Conservation (phyloP, 768 basidiomycete genomes). For the Suillus luteus region DNA sequence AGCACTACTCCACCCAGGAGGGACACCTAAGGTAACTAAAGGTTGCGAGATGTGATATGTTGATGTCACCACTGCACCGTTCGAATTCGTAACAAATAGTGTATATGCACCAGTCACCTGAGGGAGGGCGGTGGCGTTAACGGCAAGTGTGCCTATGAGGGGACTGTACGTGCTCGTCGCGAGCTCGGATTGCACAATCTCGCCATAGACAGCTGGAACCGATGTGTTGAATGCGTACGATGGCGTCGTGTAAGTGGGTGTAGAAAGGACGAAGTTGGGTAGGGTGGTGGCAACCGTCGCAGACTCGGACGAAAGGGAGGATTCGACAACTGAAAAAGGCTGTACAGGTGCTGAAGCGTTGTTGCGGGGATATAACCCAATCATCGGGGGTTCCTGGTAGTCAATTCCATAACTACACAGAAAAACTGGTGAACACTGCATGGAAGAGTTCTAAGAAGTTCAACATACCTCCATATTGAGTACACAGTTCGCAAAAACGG, state of each 20-base stretch:
- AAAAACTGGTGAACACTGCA: slow-evolving; percentile 11
- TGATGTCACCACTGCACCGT: slow-evolving; percentile 55
- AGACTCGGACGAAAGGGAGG: slow-evolving; percentile 61
- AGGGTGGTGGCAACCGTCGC: slow-evolving; percentile 68
- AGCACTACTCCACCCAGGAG: slow-evolving; percentile 55
- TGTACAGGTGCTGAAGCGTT: slow-evolving; percentile 47
- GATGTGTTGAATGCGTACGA: slow-evolving; percentile 72
- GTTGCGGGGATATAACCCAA: slow-evolving; percentile 69
- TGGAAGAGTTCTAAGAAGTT: neutral
- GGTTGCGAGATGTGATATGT: slow-evolving; percentile 49
- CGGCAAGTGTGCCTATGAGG: slow-evolving; percentile 45
- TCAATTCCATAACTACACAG: slow-evolving; percentile 69
- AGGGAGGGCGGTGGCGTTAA: slow-evolving; percentile 59
- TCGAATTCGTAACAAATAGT: slow-evolving; percentile 54
- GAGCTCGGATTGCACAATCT: slow-evolving; percentile 60
- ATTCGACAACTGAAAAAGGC: slow-evolving; percentile 43
- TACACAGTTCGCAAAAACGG: slow-evolving; percentile 78
- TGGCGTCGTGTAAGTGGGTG: slow-evolving; percentile 64
- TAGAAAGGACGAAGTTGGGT: slow-evolving; percentile 69
- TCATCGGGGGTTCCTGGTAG: slow-evolving; percentile 69
- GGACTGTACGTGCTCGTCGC: slow-evolving; percentile 73
- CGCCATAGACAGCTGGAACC: slow-evolving; percentile 52
- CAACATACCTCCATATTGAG: slow-evolving; percentile 67
- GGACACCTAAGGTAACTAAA: slow-evolving; percentile 59
- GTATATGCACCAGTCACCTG: slow-evolving; percentile 56